Evolutionary conservation across 495 filamentous ascomycete genomes (phyloP), one percentile per base, ranked within the genome.

Genomic region (Penicillium taxi): DNA sequence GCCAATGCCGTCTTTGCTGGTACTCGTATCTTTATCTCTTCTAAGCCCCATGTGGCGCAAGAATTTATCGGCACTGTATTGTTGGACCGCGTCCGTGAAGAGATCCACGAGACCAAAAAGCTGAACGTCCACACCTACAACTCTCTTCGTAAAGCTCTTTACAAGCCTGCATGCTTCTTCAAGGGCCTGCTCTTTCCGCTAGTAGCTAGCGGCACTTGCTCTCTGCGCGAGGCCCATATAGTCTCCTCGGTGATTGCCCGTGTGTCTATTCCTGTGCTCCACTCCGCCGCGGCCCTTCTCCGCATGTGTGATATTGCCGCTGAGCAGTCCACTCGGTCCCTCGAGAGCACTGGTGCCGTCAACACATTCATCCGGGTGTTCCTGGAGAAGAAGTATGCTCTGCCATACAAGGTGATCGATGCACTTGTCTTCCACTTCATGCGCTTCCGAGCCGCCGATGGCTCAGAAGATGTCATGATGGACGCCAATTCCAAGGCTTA

Each of bases 161-260:
- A 95, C 70, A 96, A 96, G 53, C 93, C 91, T 2, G 84, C 86
- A 0, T 86, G 86, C 15, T 99, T 93, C 64, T 96, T 99, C 70
- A 96, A 96, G 59, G 91, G 91, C 1, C 76, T 96, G 44, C 69
- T 98, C 5, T 96, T 96, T 52, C 93, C 93, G 3, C 70, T 98
- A 8, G 81, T 90, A 0, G 72, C 70, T 11, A 75, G 74, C 37
- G 70, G 84, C 7, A 85, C 78, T 18, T 94, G 87, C 65, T 90
- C 88, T 4, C 62, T 96, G 28, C 75, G 88, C 21, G 91, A 98
- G 63, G 91, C 91, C 1, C 80, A 87, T 45, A 95, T 96, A 47
- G 71, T 98, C 26, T 81, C 81, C 2, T 84, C 78, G 18, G 86
- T 94, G 9, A 70, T 96, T 11, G 74, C 83, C 1, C 73, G 86